Evolutionary conservation across 495 filamentous ascomycete genomes (phyloP).

Genomic region (Cladorrhinum samala): DNA sequence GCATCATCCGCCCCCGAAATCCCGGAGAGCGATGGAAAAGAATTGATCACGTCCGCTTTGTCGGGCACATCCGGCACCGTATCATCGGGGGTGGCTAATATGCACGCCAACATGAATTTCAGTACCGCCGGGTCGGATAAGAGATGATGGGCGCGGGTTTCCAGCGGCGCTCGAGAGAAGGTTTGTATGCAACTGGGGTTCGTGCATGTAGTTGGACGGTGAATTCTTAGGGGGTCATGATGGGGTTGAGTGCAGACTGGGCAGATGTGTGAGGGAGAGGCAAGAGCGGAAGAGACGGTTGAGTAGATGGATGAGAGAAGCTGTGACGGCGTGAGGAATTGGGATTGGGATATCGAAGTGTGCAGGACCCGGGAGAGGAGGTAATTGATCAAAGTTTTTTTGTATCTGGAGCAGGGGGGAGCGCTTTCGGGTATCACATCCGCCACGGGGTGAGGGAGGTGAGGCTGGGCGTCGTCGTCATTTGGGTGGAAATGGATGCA

Average conservation of each 20-base stretch:
- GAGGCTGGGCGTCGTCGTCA: slow-evolving; percentile 1
- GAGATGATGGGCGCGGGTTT: slow-evolving; percentile 4
- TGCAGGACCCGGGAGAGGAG: slow-evolving; percentile 7
- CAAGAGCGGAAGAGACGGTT: neutral
- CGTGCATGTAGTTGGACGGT: slow-evolving; percentile 7
- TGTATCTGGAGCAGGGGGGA: slow-evolving; percentile 8
- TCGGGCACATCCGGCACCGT: neutral
- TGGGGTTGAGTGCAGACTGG: slow-evolving; percentile 1
- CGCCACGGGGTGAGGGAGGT: slow-evolving; percentile 3
- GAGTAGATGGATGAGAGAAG: slow-evolving; percentile 1
- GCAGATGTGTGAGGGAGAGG: slow-evolving; percentile 6
- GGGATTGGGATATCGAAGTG: neutral
- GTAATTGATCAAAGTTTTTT: slow-evolving; percentile 6
- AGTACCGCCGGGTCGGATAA: slow-evolving; percentile 8
- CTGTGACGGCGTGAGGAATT: neutral
- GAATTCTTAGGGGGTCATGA: neutral
- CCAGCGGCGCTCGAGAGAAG: slow-evolving; percentile 8
- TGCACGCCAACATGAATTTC: slow-evolving; percentile 6
- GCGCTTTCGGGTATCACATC: slow-evolving; percentile 8
- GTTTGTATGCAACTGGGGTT: neutral
- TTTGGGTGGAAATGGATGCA: slow-evolving; percentile 15
- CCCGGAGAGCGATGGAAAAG: slow-evolving; percentile 5
- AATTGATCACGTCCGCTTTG: slow-evolving; percentile 12
- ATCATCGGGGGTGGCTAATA: slow-evolving; percentile 3
- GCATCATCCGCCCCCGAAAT: neutral